A percentile compares a stretch with the other conserved stretches of the same genome.
These are phyloP conservation scores for Garcia nutans DNA, from an alignment of 345 rosid genomes.

Conservation along the genomic window DNA sequence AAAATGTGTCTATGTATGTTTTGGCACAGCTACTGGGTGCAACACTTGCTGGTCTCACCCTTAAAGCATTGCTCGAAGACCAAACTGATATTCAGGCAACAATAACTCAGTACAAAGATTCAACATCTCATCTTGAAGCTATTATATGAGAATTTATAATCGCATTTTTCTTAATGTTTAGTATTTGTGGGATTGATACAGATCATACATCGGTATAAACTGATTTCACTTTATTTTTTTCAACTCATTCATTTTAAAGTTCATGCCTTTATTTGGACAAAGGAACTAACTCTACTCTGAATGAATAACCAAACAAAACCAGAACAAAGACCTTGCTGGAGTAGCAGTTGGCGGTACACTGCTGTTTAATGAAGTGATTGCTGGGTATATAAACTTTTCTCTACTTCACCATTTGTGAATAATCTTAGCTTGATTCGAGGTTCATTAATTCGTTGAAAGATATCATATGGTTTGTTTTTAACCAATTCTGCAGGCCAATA, in stretches of 20 bases:
- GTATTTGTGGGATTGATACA: conserved; percentile 39
- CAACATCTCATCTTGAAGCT: conserved; percentile 50
- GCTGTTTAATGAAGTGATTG: conserved; percentile 40
- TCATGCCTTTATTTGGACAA: background rate
- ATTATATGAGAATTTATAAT: conserved; percentile 48
- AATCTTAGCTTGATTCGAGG: background rate
- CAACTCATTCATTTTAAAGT: background rate
- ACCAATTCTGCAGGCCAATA: conserved; percentile 40
- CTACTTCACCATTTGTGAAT: background rate
- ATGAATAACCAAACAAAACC: background rate
- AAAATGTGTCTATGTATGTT: conserved; percentile 42
- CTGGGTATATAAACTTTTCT: conserved; percentile 31
- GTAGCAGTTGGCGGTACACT: conserved; percentile 38
- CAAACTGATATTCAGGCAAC: conserved; percentile 21
- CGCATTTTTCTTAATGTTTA: conserved; percentile 42
- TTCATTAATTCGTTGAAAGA: background rate
- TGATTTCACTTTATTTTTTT: background rate
- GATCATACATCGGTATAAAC: conserved; percentile 47
- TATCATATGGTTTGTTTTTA: background rate
- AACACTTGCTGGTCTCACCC: conserved; percentile 41
- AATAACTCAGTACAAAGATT: conserved; percentile 33
- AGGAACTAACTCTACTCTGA: background rate
- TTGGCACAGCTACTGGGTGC: conserved; percentile 45
- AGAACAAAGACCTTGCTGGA: conserved; percentile 41
- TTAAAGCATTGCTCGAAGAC: conserved; percentile 31